Evolutionary conservation across 139 green algal genomes (phyloP).

Genomic region (Tetradesmus lagerheimii): DNA sequence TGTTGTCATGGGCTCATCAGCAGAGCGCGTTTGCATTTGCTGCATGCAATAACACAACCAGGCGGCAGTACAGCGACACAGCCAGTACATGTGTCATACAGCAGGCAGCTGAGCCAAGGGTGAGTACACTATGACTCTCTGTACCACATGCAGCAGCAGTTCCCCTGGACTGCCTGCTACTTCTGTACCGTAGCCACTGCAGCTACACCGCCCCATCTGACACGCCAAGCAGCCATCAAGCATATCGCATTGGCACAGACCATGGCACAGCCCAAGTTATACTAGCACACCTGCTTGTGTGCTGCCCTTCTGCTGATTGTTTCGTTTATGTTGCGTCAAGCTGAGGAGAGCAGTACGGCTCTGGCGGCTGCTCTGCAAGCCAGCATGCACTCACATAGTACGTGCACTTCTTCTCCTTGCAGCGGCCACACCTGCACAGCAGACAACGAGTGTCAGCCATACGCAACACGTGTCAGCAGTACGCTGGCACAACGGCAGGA

Average conservation of each 20-base stretch:
- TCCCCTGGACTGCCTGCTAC: background rate
- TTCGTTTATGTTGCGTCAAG: background rate
- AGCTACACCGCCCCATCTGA: too few species aligned
- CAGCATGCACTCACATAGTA: conserved; percentile 70
- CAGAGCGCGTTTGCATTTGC: conserved; percentile 83
- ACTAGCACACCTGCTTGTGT: background rate
- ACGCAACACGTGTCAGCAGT: too few species aligned
- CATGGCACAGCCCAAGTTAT: background rate
- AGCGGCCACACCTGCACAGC: conserved; percentile 87
- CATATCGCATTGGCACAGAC: too few species aligned
- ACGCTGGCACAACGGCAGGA: too few species aligned
- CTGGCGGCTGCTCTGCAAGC: background rate
- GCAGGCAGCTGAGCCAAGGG: background rate
- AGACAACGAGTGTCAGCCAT: background rate
- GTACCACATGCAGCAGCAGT: background rate
- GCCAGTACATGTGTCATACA: too few species aligned
- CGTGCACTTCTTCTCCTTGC: conserved; percentile 87
- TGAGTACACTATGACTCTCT: background rate
- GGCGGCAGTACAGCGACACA: background rate
- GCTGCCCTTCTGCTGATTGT: too few species aligned
- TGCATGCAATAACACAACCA: conserved; percentile 41
- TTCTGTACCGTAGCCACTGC: too few species aligned
- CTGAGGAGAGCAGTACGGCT: background rate
- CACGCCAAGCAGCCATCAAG: too few species aligned
- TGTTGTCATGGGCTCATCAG: conserved; percentile 87